Percentiles rank a stretch among this genome's conserved stretches.
Conservation (phyloP, 306 rosid genomes). For the Corylus americana region DNA sequence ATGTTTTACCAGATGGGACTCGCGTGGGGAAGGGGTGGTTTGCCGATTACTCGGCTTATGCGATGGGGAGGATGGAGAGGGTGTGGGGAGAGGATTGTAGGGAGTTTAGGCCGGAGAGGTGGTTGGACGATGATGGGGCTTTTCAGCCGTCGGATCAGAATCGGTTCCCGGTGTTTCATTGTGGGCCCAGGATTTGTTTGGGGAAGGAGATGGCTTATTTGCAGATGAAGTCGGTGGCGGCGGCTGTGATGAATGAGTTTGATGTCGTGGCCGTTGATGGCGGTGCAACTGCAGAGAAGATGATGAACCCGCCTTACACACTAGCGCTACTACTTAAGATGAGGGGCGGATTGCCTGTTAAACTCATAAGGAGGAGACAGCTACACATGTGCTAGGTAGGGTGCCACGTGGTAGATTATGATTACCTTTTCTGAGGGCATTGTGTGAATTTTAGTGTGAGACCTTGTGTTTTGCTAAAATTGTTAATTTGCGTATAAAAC, state of each 20-base stretch:
- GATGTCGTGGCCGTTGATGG: constrained; percentile 16
- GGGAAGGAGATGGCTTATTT: constrained; percentile 38
- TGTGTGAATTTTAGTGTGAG: too few species aligned
- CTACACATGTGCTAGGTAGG: not conserved
- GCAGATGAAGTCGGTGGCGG: constrained; percentile 35
- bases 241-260: constrained; percentile 24
- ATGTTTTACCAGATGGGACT: constrained; percentile 32
- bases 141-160: constrained; percentile 17
- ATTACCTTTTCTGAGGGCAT: too few species aligned
- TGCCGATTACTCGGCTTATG: constrained; percentile 29
- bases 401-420: too few species aligned
- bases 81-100: constrained; percentile 31
- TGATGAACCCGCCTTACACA: constrained; percentile 21
- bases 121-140: constrained; percentile 21
- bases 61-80: constrained; percentile 29
- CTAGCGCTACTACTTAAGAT: constrained; percentile 20
- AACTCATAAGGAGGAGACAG: constrained; percentile 1
- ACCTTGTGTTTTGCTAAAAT: too few species aligned
- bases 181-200: constrained; percentile 35
- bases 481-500: too few species aligned
- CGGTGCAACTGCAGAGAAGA: constrained; percentile 15
- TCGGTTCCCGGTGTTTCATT: constrained; percentile 25
- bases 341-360: constrained; percentile 28
- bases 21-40: constrained; percentile 22
- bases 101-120: constrained; percentile 33